phyloP scores from a whole-genome alignment of 2,329 filamentous ascomycete genomes.

The Fusarium fujikuroi region DNA sequence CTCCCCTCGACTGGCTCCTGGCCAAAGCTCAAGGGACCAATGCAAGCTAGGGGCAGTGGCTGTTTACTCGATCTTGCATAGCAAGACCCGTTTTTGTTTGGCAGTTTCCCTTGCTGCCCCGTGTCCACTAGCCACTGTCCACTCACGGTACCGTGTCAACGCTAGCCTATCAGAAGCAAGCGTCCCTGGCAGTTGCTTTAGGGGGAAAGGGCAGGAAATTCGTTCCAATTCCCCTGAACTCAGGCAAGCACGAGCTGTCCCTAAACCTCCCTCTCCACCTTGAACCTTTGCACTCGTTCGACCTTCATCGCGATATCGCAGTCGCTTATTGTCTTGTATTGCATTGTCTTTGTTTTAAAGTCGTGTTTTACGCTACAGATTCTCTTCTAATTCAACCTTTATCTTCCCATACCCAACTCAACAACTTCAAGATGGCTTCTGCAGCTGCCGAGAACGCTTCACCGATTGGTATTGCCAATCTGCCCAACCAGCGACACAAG shows the following conservation, averaged over 20 bases:
- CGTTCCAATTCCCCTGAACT: constrained; percentile 49
- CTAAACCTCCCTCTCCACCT: constrained; percentile 42
- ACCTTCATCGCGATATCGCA: constrained; percentile 43
- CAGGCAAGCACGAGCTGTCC: constrained; percentile 47
- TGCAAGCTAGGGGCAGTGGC: constrained; percentile 11
- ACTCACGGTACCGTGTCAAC: constrained; percentile 41
- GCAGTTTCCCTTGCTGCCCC: constrained; percentile 43
- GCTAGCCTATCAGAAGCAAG: constrained; percentile 47
- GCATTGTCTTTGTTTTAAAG: constrained; percentile 36
- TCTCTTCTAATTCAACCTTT: constrained; percentile 8
- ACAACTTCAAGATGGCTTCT: constrained; percentile 62
- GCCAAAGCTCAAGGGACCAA: constrained; percentile 37
- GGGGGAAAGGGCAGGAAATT: constrained; percentile 49
- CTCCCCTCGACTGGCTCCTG: constrained; percentile 33
- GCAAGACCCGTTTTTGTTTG: constrained; percentile 36
- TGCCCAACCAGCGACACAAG: constrained; percentile 80
- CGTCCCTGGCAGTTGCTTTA: constrained; percentile 42
- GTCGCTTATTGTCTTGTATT: constrained; percentile 33
- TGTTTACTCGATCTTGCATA: constrained; percentile 31
- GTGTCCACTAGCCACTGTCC: constrained; percentile 45
- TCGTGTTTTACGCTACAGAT: constrained; percentile 23
- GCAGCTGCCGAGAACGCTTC: constrained; percentile 69
- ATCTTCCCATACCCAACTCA: constrained; percentile 14
- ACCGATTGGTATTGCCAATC: constrained; percentile 79
- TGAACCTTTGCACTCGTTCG: constrained; percentile 42